Evolutionary conservation across 2,329 filamentous ascomycete genomes (phyloP).

Genomic region (Fusarium globosum): DNA sequence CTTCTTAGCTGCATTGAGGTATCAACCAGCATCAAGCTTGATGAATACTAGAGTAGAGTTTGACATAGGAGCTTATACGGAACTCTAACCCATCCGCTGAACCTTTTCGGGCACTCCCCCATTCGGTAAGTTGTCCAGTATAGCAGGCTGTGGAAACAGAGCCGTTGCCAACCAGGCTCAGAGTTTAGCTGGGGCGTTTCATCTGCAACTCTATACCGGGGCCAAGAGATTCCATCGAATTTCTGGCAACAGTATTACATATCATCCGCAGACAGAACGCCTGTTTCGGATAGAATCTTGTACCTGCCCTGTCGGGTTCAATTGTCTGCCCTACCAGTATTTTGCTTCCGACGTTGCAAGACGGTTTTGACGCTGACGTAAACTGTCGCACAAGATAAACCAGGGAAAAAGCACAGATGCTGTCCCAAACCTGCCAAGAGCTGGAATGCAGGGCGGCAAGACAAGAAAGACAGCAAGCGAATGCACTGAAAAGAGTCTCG

Average conservation of each 20-base stretch:
- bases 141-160: neutral
- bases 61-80: conserved; percentile 8
- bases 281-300: conserved; percentile 3
- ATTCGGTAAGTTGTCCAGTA: conserved; percentile 21
- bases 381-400: conserved; percentile 18
- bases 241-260: neutral
- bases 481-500: conserved; percentile 11
- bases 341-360: conserved; percentile 7
- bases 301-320: neutral
- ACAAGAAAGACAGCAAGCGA: conserved; percentile 1
- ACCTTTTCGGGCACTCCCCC: conserved; percentile 33
- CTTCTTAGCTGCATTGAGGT: neutral
- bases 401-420: neutral
- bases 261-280: neutral
- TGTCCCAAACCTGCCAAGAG: conserved; percentile 13
- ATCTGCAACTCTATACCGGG: conserved; percentile 13
- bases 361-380: conserved; percentile 2
- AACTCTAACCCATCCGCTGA: conserved; percentile 23
- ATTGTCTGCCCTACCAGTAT: neutral
- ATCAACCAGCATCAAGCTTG: conserved; percentile 1
- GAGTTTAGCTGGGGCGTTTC: conserved; percentile 35
- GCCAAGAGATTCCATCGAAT: neutral
- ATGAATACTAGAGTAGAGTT: neutral
- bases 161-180: conserved; percentile 14
- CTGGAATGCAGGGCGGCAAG: conserved; percentile 19